Conservation (phyloP, 2,329 filamentous ascomycete species). For the Epichloe gansuensis region DNA sequence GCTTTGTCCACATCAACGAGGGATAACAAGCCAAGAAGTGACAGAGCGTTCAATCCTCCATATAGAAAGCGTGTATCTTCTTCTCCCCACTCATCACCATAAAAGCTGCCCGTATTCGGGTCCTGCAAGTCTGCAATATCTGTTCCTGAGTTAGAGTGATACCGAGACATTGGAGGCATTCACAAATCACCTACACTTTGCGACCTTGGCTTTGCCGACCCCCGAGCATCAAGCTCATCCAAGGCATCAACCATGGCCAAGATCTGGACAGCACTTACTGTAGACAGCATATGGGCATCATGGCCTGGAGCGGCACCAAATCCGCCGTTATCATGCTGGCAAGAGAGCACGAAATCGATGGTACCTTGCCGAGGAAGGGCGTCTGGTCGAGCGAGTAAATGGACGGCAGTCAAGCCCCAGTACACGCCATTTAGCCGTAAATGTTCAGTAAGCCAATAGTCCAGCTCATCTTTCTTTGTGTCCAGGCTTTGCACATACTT, state of each 20-base stretch:
- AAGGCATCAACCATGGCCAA: constrained; percentile 77
- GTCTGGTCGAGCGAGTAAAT: constrained; percentile 70
- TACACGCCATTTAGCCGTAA: constrained; percentile 91
- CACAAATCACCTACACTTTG: constrained; percentile 54
- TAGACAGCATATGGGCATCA: constrained; percentile 93
- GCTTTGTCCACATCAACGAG: constrained; percentile 71
- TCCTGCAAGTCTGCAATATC: constrained; percentile 79
- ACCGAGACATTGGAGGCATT: constrained; percentile 6
- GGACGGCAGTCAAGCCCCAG: constrained; percentile 84
- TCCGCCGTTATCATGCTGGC: constrained; percentile 76
- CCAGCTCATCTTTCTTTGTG: constrained; percentile 82
- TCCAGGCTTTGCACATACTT: constrained; percentile 89
- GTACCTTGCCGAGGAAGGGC: constrained; percentile 70
- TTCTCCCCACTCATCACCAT: constrained; percentile 93
- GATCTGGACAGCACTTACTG: constrained; percentile 88
- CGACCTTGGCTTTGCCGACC: constrained; percentile 55
- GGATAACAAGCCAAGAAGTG: constrained; percentile 62
- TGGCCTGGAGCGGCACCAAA: constrained; percentile 92
- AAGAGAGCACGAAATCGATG: constrained; percentile 91
- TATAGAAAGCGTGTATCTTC: constrained; percentile 92
- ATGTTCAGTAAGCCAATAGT: constrained; percentile 97
- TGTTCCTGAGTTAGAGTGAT: constrained; percentile 16
- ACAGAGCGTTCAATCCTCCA: constrained; percentile 78
- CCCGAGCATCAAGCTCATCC: constrained; percentile 62
- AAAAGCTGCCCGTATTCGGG: constrained; percentile 69